Percentiles rank a stretch among this genome's conserved stretches.
These are phyloP conservation scores for Sicyos edulis DNA, from an alignment of 306 rosid genomes.

Conservation along the genomic window DNA sequence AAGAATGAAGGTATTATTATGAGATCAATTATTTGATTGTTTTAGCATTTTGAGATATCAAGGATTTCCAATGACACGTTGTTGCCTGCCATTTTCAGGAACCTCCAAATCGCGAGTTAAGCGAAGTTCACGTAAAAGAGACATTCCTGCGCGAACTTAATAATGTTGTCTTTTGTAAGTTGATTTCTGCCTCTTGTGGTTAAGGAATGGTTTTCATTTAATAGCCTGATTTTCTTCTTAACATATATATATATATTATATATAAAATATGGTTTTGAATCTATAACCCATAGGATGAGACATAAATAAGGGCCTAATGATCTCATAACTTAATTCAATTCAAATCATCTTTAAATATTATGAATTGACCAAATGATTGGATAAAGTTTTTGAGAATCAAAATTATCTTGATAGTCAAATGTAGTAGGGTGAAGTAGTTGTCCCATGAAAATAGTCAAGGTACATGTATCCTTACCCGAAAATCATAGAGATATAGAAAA, in stretches of 20 bases:
- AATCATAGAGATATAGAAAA: no score
- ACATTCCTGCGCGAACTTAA: not conserved
- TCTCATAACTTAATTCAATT: not conserved
- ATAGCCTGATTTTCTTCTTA: not conserved
- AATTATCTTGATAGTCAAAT: no score
- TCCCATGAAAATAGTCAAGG: no score
- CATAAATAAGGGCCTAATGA: not conserved
- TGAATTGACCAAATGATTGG: no score
- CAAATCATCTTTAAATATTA: no score
- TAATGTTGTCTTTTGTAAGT: conserved; percentile 5
- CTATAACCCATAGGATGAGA: not conserved
- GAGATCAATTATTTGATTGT: not conserved
- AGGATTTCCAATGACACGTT: not conserved
- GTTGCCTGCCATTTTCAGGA: not conserved
- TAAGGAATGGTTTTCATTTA: not conserved
- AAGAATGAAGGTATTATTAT: not conserved
- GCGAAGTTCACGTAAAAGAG: not conserved
- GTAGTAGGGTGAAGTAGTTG: no score
- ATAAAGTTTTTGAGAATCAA: no score
- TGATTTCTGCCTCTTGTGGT: not conserved
- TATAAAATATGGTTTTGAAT: not conserved
- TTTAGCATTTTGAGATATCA: not conserved
- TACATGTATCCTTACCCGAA: no score
- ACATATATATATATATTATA: not conserved
- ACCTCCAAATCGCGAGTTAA: conserved; percentile 7